Evolutionary conservation across 495 filamentous ascomycete genomes (phyloP), one percentile per base, ranked within the genome.

Genomic region (Cladorrhinum samala): DNA sequence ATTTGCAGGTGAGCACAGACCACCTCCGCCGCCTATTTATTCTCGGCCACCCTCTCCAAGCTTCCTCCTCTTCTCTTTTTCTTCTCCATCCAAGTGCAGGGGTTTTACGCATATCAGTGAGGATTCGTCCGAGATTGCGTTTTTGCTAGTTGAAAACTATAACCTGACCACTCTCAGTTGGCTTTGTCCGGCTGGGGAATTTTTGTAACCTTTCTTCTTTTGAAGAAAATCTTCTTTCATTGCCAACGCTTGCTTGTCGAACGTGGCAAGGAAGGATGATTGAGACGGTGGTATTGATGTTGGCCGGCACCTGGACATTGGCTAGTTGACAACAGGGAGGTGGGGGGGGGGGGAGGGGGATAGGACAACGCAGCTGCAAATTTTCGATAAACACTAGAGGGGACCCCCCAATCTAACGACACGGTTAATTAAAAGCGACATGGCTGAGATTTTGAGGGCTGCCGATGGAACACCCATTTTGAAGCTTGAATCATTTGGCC

Each of bases 111-210:
- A 72, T 68, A 69, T 69, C 73, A 76, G 70, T 78, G 75, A 78
- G 70, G 75, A 75, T 74, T 71, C 72, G 70, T 77, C 75, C 68
- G 74, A 77, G 75, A 68, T 70, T 72, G 67, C 64, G 66, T 77
- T 76, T 78, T 77, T 78, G 75, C 75, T 77, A 74, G 73, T 76
- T 77, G 75, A 77, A 78, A 77, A 78, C 73, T 78, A 77, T 66
- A 77, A 60, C 63, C 61, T 75, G 74, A 76, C 73, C 65, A 66
- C 72, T 77, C 70, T 54, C 42, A 55, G 53, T 59, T 59, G 63
- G 61, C 56, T 47, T 40, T 21, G 53, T 47, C 58, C 57, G 55
- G 58, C 54, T 61, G 46, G 61, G 63, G 63, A 66, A 67, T 64
- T 67, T 67, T 64, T 67, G 64, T 58, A 44, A 57, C 24, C 24